These are phyloP conservation scores for Crinitomyces ghanaensis DNA, from an alignment of 805 yeast species.

Conservation along the genomic window DNA sequence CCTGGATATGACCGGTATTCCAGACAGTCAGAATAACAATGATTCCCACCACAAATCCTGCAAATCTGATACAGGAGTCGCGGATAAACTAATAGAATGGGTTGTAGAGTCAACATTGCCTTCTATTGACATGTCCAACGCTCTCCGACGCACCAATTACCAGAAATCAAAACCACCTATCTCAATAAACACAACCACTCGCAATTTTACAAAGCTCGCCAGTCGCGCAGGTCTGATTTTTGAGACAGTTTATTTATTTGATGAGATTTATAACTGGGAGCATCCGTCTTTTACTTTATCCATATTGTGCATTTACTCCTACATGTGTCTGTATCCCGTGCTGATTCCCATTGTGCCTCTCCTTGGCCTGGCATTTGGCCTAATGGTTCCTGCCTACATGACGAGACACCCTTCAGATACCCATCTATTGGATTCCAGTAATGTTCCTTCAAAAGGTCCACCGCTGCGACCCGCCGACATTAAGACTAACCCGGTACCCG, in stretches of 20 bases:
- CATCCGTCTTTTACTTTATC: conserved; percentile 59
- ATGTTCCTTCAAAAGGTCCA: conserved; percentile 37
- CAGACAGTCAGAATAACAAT: too few relatives aligned
- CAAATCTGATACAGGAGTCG: too few relatives aligned
- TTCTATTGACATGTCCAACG: too few relatives aligned
- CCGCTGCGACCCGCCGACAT: conserved; percentile 36
- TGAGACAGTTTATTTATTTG: conserved; percentile 44
- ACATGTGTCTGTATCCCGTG: conserved; percentile 49
- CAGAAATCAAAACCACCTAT: conserved; percentile 58
- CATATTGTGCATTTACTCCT: conserved; percentile 45
- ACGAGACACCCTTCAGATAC: conserved; percentile 36
- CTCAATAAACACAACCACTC: conserved; percentile 58
- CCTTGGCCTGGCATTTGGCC: conserved; percentile 38
- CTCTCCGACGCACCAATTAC: conserved; percentile 42
- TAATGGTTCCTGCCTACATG: conserved; percentile 59
- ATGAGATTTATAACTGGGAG: conserved; percentile 56
- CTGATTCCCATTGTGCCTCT: conserved; percentile 36
- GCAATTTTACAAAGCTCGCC: conserved; percentile 20
- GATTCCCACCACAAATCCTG: too few relatives aligned
- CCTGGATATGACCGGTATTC: too few relatives aligned
- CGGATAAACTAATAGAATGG: too few relatives aligned
- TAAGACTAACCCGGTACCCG: conserved; percentile 69
- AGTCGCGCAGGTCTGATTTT: conserved; percentile 27
- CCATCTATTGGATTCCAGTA: conserved; percentile 25
- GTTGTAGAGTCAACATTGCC: too few relatives aligned